phyloP scores from a whole-genome alignment of 1,284 basidiomycete species.

The Rhizoctonia solani region DNA sequence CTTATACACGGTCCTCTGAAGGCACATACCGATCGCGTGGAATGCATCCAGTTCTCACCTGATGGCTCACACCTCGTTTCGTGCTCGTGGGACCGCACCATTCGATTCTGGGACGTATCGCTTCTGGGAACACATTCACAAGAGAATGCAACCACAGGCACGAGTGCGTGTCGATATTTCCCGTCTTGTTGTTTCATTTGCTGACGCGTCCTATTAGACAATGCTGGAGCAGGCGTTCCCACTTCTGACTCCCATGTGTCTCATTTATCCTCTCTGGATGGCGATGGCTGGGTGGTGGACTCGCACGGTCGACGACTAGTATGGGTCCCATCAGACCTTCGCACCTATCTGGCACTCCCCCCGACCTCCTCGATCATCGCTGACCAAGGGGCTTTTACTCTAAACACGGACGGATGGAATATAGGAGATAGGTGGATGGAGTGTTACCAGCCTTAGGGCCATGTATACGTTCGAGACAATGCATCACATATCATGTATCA shows the following conservation, averaged over 20 bases:
- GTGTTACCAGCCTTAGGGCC: too few species aligned
- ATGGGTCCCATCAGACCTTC: constrained; percentile 2
- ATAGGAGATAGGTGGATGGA: too few species aligned
- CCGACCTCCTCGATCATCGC: too few species aligned
- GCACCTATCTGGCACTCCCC: too few species aligned
- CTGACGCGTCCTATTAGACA: too few species aligned
- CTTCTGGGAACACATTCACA: background rate
- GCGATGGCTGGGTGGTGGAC: background rate
- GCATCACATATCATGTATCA: too few species aligned
- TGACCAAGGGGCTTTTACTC: too few species aligned
- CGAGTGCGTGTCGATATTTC: too few species aligned
- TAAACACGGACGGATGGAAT: too few species aligned
- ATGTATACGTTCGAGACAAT: too few species aligned
- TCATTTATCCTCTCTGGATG: background rate
- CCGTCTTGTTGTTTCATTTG: too few species aligned
- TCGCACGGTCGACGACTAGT: background rate
- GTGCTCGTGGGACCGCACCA: background rate
- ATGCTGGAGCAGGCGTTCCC: background rate
- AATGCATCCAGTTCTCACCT: background rate
- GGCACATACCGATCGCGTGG: background rate
- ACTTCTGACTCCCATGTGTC: background rate
- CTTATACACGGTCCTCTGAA: background rate
- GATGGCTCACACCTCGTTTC: background rate
- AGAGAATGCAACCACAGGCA: background rate
- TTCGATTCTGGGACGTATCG: constrained; percentile 6